phyloP scores from a whole-genome alignment of 2,329 filamentous ascomycete genomes.

The Akanthomyces uredinophilus region DNA sequence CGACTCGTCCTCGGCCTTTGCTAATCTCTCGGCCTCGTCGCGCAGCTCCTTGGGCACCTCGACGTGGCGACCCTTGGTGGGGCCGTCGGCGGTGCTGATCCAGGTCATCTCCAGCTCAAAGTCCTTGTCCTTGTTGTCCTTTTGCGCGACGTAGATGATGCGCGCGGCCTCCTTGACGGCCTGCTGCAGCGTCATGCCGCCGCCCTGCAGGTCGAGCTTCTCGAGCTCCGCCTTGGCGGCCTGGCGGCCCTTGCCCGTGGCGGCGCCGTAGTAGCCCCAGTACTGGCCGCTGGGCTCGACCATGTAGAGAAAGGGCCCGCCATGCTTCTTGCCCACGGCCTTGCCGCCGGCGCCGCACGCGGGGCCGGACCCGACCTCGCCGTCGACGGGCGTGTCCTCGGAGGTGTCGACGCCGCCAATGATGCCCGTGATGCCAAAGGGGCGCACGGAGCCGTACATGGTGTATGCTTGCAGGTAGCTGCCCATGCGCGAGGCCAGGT shows the following conservation, averaged over 20 bases:
- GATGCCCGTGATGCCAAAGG: constrained; percentile 94
- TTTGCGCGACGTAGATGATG: constrained; percentile 96
- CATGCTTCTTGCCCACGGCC: constrained; percentile 65
- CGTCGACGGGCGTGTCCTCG: constrained; percentile 78
- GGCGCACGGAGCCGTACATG: constrained; percentile 91
- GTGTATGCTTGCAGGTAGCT: constrained; percentile 97
- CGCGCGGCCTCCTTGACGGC: constrained; percentile 93
- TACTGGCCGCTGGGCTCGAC: constrained; percentile 95
- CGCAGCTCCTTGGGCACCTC: constrained; percentile 87
- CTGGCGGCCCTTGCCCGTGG: constrained; percentile 94
- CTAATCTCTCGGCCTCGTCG: constrained; percentile 88
- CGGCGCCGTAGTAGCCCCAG: constrained; percentile 98
- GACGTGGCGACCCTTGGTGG: constrained; percentile 87
- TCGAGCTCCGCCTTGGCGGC: constrained; percentile 96
- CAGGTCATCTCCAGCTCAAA: constrained; percentile 99
- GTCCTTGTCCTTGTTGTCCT: constrained; percentile 99
- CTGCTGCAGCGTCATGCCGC: constrained; percentile 72
- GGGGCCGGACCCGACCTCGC: constrained; percentile 81
- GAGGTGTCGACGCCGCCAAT: constrained; percentile 91
- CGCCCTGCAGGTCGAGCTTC: constrained; percentile 84
- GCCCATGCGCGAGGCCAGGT: constrained; percentile 88
- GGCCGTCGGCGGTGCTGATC: constrained; percentile 80
- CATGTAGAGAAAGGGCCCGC: constrained; percentile 95
- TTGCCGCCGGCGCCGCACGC: constrained; percentile 78
- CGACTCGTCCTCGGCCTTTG: constrained; percentile 82